A percentile compares a stretch with the other conserved stretches of the same genome.
Conservation (phyloP, 129 eudicot genomes). For the Tagetes patula region DNA sequence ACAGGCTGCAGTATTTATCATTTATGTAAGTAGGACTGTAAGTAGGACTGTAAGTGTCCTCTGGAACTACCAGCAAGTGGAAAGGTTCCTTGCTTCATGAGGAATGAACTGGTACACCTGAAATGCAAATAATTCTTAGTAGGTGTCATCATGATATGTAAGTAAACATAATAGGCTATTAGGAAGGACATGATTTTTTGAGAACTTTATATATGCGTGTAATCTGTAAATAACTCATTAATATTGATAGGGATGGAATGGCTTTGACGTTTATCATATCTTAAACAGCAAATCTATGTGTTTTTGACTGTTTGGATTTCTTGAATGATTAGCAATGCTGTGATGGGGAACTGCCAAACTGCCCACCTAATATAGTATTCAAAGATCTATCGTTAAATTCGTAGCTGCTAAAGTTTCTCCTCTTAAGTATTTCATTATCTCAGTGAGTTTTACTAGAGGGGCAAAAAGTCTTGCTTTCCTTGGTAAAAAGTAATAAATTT, state of each 20-base stretch:
- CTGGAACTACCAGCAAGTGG: conserved; percentile 10
- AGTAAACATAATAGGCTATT: conserved; percentile 8
- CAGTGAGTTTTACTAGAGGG: neutral
- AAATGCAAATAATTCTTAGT: neutral
- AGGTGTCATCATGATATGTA: neutral
- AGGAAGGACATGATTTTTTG: neutral
- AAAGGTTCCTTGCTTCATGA: conserved; percentile 5
- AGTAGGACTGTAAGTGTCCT: neutral
- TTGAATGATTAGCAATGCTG: neutral
- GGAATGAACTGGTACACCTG: neutral
- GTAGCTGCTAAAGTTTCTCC: neutral
- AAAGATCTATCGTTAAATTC: neutral
- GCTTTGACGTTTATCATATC: neutral
- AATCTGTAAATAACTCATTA: neutral
- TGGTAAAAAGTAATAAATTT: neutral
- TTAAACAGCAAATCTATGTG: neutral
- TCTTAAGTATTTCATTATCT: conserved; percentile 3
- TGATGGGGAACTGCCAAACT: conserved; percentile 6
- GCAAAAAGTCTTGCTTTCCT: conserved; percentile 2
- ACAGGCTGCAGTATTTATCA: neutral
- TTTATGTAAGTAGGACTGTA: too few relatives aligned
- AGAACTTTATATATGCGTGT: neutral
- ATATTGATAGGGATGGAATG: conserved; percentile 11
- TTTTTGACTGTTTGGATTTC: neutral
- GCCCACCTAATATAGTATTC: neutral